Evolutionary conservation across 2,329 filamentous ascomycete genomes (phyloP), one percentile per base, ranked within the genome.

Genomic region (Parasarocladium wereldwijsianum): DNA sequence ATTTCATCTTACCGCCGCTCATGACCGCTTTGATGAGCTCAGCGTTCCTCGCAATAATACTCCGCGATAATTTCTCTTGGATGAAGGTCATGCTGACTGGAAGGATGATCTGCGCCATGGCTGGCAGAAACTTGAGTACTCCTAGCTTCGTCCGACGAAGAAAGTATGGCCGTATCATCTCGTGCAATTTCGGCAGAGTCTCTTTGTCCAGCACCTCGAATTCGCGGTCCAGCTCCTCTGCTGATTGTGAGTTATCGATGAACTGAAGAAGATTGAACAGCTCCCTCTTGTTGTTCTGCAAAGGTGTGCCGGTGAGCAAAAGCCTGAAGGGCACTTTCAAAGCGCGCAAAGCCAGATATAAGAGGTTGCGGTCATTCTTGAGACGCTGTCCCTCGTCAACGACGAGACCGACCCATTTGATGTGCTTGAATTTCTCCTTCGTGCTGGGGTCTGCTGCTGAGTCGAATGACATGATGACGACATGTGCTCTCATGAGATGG

Each of bases 231-330:
- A 96, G 59, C 13, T 66, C 55, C 19, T 70, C 70, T 1, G 90
- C 86, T 41, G 85, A 68, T 26, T 64, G 57, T 1, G 57, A 61
- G 6, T 73, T 66, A 44, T 98, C 85, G 24, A 94, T 67, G 50
- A 98, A 98, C 40, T 96, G 87, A 4, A 98, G 58, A n/a, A 98
- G 63, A 45, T 94, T 98, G 60, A 96, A 96, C 0, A 98, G 61
- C 50, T 98, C 90, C 26, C 85, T 70, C 40, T 84, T 82, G 49
- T 94, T 96, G 54, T 98, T 98, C 44, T 98, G 90, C 9, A 98
- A 57, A 0, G 90, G 90, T 0, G 90, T 98, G 2, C 76, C 85
- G 53, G 87, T 96, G 19, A 98, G 63, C 2, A 98, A 66, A 22
- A 93, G 65, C 31, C 84, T 76, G 54, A 90, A 94, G 0, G 81